Conservation (phyloP, 129 eudicot genomes). For the Flaveria brownii region DNA sequence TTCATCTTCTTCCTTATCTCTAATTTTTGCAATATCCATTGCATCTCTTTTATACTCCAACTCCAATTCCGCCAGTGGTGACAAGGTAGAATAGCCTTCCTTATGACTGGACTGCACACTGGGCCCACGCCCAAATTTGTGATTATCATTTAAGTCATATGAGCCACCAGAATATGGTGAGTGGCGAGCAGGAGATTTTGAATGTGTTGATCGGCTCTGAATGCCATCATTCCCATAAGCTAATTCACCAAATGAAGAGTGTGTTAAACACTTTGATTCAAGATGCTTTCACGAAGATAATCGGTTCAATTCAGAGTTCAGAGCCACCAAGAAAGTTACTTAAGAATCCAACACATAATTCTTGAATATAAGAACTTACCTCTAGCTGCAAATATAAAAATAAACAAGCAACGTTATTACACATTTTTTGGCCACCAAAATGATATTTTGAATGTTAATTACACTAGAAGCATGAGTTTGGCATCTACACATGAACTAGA, state of each 20-base stretch:
- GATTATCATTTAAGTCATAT: slow-evolving; percentile 60
- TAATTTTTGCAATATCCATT: slow-evolving; percentile 63
- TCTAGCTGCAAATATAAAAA: slow-evolving; percentile 73
- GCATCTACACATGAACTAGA: slow-evolving; percentile 17
- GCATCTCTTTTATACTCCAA: slow-evolving; percentile 71
- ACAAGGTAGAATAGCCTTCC: slow-evolving; percentile 46
- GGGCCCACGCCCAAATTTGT: slow-evolving; percentile 48
- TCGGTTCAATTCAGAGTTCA: slow-evolving; percentile 60
- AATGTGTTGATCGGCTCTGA: slow-evolving; percentile 65
- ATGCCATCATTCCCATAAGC: slow-evolving; percentile 89
- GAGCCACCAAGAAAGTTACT: slow-evolving; percentile 59
- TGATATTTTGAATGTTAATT: not conserved
- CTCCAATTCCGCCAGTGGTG: slow-evolving; percentile 78
- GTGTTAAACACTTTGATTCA: slow-evolving; percentile 68
- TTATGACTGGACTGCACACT: slow-evolving; percentile 47
- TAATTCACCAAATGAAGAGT: slow-evolving; percentile 78
- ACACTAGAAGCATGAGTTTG: slow-evolving; percentile 28
- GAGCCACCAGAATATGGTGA: slow-evolving; percentile 49
- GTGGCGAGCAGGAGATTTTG: slow-evolving; percentile 70
- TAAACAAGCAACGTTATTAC: slow-evolving; percentile 45
- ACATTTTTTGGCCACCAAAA: not conserved
- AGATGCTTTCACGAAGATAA: slow-evolving; percentile 57
- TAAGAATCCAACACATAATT: slow-evolving; percentile 71
- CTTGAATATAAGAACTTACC: slow-evolving; percentile 94
- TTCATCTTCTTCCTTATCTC: slow-evolving; percentile 83